Evolutionary conservation across 2,329 filamentous ascomycete species (phyloP), one percentile per base, ranked within the genome.

Genomic region (Clonostachys rosea): DNA sequence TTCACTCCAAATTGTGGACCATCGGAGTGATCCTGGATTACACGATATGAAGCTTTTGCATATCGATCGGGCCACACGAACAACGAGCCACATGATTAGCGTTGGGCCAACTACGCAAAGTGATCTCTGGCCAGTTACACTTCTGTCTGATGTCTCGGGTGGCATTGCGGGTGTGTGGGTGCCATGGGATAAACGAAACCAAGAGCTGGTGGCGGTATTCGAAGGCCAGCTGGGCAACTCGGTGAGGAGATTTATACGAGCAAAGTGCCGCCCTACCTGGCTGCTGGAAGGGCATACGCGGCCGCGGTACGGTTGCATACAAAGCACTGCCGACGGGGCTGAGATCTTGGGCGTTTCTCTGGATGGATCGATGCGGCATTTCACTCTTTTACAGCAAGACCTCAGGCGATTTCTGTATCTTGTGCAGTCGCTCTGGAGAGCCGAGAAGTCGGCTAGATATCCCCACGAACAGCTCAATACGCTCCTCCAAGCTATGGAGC

Each of bases 401-500:
- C 76, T 84, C 8, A 87, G 86, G 80, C 74, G 76, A 7, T 71
- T 95, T 5, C 72, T 97, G 6, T 76, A 78, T 48, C 82, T 92
- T 52, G 60, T 96, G 2, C 85, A 95, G 57, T 6, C 61, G 24
- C 24, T 30, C 24, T 30, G 24, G 24, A 30, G 24, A 30, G 24
- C 24, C 3, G 24, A 30, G 24, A 30, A 30, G 24, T 30, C 24
- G 24, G 24, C 24, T 30, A 30, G 24, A 30, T 30, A 30, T 30
- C 8, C 24, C 24, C 24, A 9, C 24, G 9, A 30, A 30, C 24
- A 30, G 24, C 24, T 30, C 24, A 30, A 30, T 10, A 30, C 24
- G 24, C 24, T 30, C 24, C 24, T 30, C 9, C 24, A 30, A 10
- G 24, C 24, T 30, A 30, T 30, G 10, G 24, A 30, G 24, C 24